These are phyloP conservation scores for Coriolopsis trogii DNA, from an alignment of 1,284 basidiomycete genomes.

Conservation along the genomic window DNA sequence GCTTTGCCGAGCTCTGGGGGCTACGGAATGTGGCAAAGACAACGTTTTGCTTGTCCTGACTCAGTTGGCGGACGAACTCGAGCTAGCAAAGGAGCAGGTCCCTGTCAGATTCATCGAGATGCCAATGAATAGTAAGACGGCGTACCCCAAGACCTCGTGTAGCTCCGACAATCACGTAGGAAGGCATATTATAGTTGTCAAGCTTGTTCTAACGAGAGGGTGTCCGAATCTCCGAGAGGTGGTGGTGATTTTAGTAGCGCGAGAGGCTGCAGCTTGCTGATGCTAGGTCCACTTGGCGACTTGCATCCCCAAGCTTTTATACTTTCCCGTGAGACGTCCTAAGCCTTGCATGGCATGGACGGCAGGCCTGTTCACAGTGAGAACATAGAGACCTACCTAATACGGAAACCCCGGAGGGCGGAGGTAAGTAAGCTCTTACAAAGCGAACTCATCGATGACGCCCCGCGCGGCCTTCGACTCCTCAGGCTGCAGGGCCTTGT, in stretches of 20 bases:
- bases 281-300: too few relatives aligned
- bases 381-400: not conserved
- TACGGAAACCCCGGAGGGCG: not conserved
- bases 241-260: not conserved
- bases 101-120: constrained; percentile 12
- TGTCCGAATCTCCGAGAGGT: not conserved
- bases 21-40: constrained; percentile 35
- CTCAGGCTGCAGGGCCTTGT: too few relatives aligned
- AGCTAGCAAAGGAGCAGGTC: constrained; percentile 32
- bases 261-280: too few relatives aligned
- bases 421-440: too few relatives aligned
- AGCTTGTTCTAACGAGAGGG: too few relatives aligned
- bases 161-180: constrained; percentile 30
- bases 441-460: too few relatives aligned
- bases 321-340: too few relatives aligned
- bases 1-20: constrained; percentile 17
- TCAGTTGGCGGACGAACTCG: constrained; percentile 38
- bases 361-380: too few relatives aligned
- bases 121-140: not conserved
- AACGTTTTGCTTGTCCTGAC: constrained; percentile 21
- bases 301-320: too few relatives aligned
- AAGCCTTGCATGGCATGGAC: too few relatives aligned
- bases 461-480: too few relatives aligned
- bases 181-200: too few relatives aligned
- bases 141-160: constrained; percentile 29